A percentile compares a stretch with the other conserved stretches of the same genome.
Evolutionary conservation across 495 filamentous ascomycete genomes (phyloP).

Genomic region (Lophiotrema nucula): DNA sequence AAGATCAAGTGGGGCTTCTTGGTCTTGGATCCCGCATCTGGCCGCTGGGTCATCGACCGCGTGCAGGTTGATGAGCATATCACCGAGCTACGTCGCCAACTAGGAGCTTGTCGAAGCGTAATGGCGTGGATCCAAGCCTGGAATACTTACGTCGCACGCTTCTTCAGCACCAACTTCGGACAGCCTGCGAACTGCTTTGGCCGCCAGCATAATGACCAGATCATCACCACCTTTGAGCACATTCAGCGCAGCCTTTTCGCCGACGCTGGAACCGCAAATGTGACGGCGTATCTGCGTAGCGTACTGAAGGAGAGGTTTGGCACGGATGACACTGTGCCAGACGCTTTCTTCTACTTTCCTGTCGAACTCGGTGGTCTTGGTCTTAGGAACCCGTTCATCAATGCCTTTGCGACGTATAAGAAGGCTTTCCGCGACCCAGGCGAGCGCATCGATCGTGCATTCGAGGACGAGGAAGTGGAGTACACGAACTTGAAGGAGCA

Average conservation of each 20-base stretch:
- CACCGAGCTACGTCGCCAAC: constrained; percentile 33
- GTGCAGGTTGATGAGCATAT: constrained; percentile 35
- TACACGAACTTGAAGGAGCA: constrained; percentile 42
- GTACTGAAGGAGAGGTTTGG: constrained; percentile 30
- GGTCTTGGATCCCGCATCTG: constrained; percentile 23
- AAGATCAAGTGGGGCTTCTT: constrained; percentile 39
- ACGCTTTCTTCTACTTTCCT: constrained; percentile 47
- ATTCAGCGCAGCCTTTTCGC: constrained; percentile 34
- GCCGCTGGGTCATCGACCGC: constrained; percentile 37
- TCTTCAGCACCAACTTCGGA: constrained; percentile 39
- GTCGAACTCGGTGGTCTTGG: constrained; percentile 58
- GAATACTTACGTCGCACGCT: constrained; percentile 35
- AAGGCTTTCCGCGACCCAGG: constrained; percentile 37
- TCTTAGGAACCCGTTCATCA: constrained; percentile 56
- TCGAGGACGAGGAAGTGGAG: constrained; percentile 42
- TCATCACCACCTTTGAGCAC: constrained; percentile 32
- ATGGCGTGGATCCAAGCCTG: constrained; percentile 39
- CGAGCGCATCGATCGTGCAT: constrained; percentile 40
- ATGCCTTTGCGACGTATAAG: constrained; percentile 44
- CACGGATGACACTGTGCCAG: constrained; percentile 29
- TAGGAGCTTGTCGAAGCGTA: constrained; percentile 31
- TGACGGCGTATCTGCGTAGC: constrained; percentile 31
- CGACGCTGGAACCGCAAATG: constrained; percentile 10
- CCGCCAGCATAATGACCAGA: constrained; percentile 33
- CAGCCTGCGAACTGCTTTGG: constrained; percentile 40